These are phyloP conservation scores for Diaporthe ampelina DNA, from an alignment of 2,329 filamentous ascomycete species.

Conservation along the genomic window DNA sequence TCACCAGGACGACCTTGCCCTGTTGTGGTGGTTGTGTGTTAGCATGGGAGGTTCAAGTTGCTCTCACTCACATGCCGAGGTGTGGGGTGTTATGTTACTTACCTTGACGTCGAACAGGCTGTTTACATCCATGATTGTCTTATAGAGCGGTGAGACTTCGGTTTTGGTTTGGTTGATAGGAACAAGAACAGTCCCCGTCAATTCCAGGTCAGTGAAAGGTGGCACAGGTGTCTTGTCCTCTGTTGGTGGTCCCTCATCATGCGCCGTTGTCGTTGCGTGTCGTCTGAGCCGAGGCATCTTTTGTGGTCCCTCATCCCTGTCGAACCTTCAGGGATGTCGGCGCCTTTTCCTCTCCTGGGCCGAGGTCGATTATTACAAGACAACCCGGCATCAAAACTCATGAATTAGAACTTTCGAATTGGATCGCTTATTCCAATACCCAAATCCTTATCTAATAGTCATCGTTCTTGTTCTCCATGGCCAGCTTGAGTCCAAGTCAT, in stretches of 20 bases:
- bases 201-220: not conserved
- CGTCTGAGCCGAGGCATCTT: constrained; percentile 26
- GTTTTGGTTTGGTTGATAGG: fast-evolving
- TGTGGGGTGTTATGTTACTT: constrained; percentile 40
- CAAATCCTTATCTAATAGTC: too few relatives aligned
- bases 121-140: constrained; percentile 60
- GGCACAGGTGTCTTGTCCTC: not conserved
- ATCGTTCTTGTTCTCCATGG: too few relatives aligned
- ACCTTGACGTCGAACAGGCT: constrained; percentile 73
- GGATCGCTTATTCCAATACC: too few relatives aligned
- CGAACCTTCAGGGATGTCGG: not conserved
- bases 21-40: constrained; percentile 44
- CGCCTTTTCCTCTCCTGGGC: not conserved
- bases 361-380: not conserved
- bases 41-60: not conserved
- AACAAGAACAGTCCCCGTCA: not conserved
- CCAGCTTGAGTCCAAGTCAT: too few relatives aligned
- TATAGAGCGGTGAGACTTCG: not conserved
- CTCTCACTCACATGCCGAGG: not conserved
- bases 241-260: constrained; percentile 3
- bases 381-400: too few relatives aligned
- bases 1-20: constrained; percentile 72
- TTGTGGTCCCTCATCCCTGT: constrained; percentile 22
- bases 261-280: not conserved
- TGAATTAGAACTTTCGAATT: too few relatives aligned